These are phyloP conservation scores for Aspergillus phoenicis DNA, from an alignment of 2,329 filamentous ascomycete genomes.

Conservation along the genomic window DNA sequence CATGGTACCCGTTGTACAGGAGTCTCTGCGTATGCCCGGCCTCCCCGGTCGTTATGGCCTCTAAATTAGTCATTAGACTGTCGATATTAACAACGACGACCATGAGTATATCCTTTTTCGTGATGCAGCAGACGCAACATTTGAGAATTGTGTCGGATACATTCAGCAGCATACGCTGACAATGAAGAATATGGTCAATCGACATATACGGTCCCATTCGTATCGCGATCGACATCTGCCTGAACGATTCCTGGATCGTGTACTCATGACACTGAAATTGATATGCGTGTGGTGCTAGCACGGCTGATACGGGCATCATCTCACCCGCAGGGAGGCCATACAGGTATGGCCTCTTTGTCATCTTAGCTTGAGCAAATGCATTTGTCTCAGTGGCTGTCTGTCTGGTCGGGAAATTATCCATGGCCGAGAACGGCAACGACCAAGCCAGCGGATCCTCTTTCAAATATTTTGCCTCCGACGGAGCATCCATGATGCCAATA, in stretches of 20 bases:
- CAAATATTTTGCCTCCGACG: slow-evolving; percentile 8
- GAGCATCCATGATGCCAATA: background rate
- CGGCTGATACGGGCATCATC: background rate
- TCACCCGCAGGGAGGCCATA: slow-evolving; percentile 11
- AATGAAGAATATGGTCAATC: slow-evolving; percentile 32
- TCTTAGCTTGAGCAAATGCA: slow-evolving; percentile 2
- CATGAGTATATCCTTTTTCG: slow-evolving; percentile 32
- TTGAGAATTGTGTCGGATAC: slow-evolving; percentile 34
- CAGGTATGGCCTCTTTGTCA: slow-evolving; percentile 2
- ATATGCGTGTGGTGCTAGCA: slow-evolving; percentile 3
- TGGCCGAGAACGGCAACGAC: slow-evolving; percentile 13
- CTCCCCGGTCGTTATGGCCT: slow-evolving; percentile 23
- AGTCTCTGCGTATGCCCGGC: slow-evolving; percentile 16
- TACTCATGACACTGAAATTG: slow-evolving; percentile 31
- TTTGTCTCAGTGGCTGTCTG: background rate
- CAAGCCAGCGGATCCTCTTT: slow-evolving; percentile 11
- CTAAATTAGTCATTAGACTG: slow-evolving; percentile 29
- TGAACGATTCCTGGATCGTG: slow-evolving; percentile 28
- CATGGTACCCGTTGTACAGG: slow-evolving; percentile 15
- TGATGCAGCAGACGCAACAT: slow-evolving; percentile 30
- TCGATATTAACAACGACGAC: slow-evolving; percentile 36
- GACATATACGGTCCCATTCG: slow-evolving; percentile 20
- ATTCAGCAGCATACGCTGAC: slow-evolving; percentile 31
- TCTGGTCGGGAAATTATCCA: background rate
- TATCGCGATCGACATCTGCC: slow-evolving; percentile 21